These are phyloP conservation scores for Borealophlyctis nickersoniae DNA, from an alignment of 192 early-diverging fungal genomes.

Conservation along the genomic window DNA sequence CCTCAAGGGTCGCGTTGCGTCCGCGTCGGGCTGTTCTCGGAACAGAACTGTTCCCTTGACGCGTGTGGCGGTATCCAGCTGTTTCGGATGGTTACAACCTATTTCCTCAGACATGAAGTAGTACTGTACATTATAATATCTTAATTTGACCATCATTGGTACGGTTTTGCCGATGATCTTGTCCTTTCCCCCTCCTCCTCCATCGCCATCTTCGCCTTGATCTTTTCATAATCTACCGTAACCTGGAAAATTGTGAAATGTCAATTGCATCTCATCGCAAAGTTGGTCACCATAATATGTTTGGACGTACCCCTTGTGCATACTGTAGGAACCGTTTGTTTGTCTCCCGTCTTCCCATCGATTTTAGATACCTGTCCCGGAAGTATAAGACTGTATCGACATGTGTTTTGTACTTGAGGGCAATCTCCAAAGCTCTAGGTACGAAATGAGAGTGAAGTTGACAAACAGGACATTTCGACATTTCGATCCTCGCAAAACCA, in stretches of 20 bases:
- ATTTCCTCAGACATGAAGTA: too few relatives aligned
- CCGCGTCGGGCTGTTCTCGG: too few relatives aligned
- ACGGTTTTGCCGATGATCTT: constrained; percentile 23
- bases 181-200: constrained; percentile 57
- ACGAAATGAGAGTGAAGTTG: too few relatives aligned
- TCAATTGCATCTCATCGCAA: not conserved
- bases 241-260: constrained; percentile 18
- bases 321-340: constrained; percentile 53
- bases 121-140: too few relatives aligned
- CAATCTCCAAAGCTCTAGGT: constrained; percentile 56
- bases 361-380: constrained; percentile 48
- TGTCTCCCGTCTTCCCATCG: constrained; percentile 37
- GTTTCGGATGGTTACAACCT: too few relatives aligned
- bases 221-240: constrained; percentile 40
- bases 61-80: too few relatives aligned
- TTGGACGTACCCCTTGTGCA: constrained; percentile 32
- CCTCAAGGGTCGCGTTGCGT: too few relatives aligned
- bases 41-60: too few relatives aligned
- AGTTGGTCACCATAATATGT: not conserved
- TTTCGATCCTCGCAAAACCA: too few relatives aligned
- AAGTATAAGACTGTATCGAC: constrained; percentile 58
- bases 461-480: too few relatives aligned
- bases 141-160: not conserved
- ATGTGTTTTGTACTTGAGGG: constrained; percentile 58
- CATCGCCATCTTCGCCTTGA: constrained; percentile 44